phyloP scores from a whole-genome alignment of 2,329 filamentous ascomycete species.

The Penicillium sp. region DNA sequence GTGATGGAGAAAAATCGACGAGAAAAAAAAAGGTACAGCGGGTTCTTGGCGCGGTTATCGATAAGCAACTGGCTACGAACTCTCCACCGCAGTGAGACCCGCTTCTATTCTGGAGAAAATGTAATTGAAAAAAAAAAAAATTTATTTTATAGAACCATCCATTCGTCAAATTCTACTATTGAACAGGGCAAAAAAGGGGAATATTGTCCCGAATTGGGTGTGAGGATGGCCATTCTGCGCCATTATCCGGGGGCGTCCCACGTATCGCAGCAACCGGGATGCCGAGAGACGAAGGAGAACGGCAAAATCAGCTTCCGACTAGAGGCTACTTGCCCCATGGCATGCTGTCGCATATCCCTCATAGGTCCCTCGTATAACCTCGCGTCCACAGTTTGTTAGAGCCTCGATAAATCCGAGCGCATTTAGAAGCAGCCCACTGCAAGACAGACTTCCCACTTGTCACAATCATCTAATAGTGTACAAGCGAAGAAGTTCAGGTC shows the following conservation, averaged over 20 bases:
- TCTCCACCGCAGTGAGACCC: background rate
- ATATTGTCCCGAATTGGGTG: background rate
- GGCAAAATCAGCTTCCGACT: background rate
- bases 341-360: background rate
- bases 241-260: background rate
- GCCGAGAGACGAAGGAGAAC: background rate
- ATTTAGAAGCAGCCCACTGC: background rate
- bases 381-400: background rate
- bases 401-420: background rate
- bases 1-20: conserved; percentile 26
- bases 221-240: background rate
- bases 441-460: background rate
- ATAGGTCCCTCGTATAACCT: background rate
- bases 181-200: background rate
- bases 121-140: background rate
- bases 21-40: conserved; percentile 34
- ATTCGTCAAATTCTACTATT: conserved; percentile 5
- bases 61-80: conserved; percentile 15
- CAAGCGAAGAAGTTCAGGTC: background rate
- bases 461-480: background rate
- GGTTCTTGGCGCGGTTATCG: conserved; percentile 32
- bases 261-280: background rate
- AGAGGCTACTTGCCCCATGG: no score
- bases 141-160: background rate
- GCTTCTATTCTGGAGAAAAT: background rate